These are phyloP conservation scores for Extremus antarcticus DNA, from an alignment of 495 filamentous ascomycete genomes.

Conservation along the genomic window DNA sequence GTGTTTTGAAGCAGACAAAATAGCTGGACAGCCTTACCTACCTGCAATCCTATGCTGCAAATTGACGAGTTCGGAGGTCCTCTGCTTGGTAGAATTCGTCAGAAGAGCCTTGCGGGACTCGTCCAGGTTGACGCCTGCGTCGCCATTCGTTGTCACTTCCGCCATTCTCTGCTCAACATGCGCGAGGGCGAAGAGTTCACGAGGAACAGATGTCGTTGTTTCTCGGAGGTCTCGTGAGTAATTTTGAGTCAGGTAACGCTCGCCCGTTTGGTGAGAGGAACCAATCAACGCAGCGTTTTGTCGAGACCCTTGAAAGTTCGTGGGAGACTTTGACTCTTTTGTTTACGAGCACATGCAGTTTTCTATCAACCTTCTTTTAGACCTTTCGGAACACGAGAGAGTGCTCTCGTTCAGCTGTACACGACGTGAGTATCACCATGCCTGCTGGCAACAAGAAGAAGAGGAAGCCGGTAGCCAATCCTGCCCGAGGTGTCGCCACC, in stretches of 20 bases:
- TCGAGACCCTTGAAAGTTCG: too few species aligned
- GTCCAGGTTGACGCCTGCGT: constrained; percentile 8
- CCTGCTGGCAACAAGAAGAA: constrained; percentile 47
- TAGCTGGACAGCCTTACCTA: constrained; percentile 23
- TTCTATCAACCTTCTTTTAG: too few species aligned
- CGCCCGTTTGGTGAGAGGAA: neutral
- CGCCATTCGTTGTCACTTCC: neutral
- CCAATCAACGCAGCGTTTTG: too few species aligned
- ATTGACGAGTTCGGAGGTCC: constrained; percentile 35
- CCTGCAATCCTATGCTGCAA: constrained; percentile 37
- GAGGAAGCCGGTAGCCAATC: constrained; percentile 73
- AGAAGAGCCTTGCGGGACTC: constrained; percentile 22
- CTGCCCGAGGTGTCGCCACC: constrained; percentile 83
- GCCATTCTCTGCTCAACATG: neutral
- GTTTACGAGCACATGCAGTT: too few species aligned
- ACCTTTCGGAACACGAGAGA: too few species aligned
- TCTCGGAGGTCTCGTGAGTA: neutral
- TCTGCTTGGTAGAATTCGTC: constrained; percentile 40
- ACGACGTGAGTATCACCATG: neutral
- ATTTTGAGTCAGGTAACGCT: neutral
- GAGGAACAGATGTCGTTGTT: neutral
- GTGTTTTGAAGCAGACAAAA: neutral
- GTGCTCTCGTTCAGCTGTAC: too few species aligned
- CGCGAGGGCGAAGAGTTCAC: neutral
- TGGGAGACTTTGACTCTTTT: neutral